These are phyloP conservation scores for Megacollybia marginata DNA, from an alignment of 768 basidiomycete species.

Conservation along the genomic window DNA sequence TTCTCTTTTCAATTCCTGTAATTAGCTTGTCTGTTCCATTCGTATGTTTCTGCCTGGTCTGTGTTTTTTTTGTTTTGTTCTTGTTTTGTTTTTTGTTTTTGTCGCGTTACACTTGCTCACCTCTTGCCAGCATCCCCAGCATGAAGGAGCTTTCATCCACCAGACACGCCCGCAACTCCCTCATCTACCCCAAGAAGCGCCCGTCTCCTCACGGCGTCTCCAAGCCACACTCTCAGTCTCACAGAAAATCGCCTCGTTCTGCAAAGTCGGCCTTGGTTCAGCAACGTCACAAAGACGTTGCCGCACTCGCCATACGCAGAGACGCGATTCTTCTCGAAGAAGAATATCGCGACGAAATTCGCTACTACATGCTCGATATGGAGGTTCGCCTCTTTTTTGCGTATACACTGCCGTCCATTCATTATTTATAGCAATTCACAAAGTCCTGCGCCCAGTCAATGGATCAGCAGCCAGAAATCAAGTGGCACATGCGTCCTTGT, in stretches of 20 bases:
- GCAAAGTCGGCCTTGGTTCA: slow-evolving; percentile 51
- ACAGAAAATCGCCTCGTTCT: slow-evolving; percentile 59
- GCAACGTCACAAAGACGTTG: slow-evolving; percentile 64
- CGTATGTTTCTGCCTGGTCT: slow-evolving; percentile 9
- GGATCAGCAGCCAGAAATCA: slow-evolving; percentile 98
- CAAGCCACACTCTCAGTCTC: slow-evolving; percentile 56
- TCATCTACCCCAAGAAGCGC: slow-evolving; percentile 78
- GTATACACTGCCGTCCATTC: slow-evolving; percentile 7
- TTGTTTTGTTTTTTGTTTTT: slow-evolving; percentile 17
- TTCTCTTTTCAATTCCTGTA: slow-evolving; percentile 15
- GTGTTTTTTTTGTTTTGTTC: slow-evolving; percentile 8
- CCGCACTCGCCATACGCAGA: slow-evolving; percentile 59
- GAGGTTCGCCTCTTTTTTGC: slow-evolving; percentile 60
- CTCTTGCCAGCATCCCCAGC: slow-evolving; percentile 18
- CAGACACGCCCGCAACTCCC: slow-evolving; percentile 53
- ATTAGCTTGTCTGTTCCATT: slow-evolving; percentile 20
- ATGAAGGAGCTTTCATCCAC: slow-evolving; percentile 75
- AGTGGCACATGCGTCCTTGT: slow-evolving; percentile 99
- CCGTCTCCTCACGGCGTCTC: slow-evolving; percentile 76
- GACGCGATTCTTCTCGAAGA: slow-evolving; percentile 83
- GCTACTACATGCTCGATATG: slow-evolving; percentile 94
- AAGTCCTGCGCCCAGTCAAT: slow-evolving; percentile 92
- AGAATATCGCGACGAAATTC: slow-evolving; percentile 92
- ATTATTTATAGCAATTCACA: slow-evolving; percentile 55
- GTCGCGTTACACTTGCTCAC: slow-evolving; percentile 13